phyloP scores from a whole-genome alignment of 1,284 basidiomycete species.

The Austroboletus novae-zelandiae region DNA sequence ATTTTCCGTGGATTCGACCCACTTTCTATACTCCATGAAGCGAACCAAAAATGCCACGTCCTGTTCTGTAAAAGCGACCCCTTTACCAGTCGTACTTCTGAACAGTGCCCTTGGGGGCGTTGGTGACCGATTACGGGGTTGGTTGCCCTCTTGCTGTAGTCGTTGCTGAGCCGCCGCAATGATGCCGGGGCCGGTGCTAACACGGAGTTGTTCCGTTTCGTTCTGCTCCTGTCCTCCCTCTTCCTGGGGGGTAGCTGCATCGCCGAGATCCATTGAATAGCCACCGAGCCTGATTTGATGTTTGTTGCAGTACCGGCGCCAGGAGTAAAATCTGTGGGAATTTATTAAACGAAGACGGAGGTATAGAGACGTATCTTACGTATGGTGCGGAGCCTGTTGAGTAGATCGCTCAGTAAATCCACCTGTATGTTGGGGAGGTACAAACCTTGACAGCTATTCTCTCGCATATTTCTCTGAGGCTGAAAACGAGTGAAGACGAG shows the following conservation, averaged over 20 bases:
- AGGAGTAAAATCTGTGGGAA: conserved; percentile 71
- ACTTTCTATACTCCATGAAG: conserved; percentile 73
- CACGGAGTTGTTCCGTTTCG: conserved; percentile 34
- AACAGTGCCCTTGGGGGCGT: conserved; percentile 74
- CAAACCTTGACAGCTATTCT: conserved; percentile 73
- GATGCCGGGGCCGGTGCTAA: conserved; percentile 42
- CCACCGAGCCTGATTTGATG: conserved; percentile 81
- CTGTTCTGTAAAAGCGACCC: conserved; percentile 79
- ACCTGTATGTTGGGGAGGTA: neutral
- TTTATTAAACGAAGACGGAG: conserved; percentile 5
- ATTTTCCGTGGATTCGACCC: conserved; percentile 21
- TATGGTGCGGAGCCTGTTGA: conserved; percentile 76
- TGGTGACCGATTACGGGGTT: conserved; percentile 59
- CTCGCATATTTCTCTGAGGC: conserved; percentile 79
- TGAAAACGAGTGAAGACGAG: conserved; percentile 26
- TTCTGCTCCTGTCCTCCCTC: conserved; percentile 40
- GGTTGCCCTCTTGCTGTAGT: conserved; percentile 38
- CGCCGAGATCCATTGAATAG: conserved; percentile 68
- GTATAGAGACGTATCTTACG: conserved; percentile 44
- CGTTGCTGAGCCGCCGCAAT: conserved; percentile 45
- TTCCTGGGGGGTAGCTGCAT: conserved; percentile 41
- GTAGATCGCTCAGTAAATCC: conserved; percentile 3
- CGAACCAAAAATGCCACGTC: conserved; percentile 72
- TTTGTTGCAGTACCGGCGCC: conserved; percentile 84
- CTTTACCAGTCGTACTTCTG: conserved; percentile 81